Evolutionary conservation across 2,329 filamentous ascomycete species (phyloP).

Genomic region (Ceratocystis albifundus): DNA sequence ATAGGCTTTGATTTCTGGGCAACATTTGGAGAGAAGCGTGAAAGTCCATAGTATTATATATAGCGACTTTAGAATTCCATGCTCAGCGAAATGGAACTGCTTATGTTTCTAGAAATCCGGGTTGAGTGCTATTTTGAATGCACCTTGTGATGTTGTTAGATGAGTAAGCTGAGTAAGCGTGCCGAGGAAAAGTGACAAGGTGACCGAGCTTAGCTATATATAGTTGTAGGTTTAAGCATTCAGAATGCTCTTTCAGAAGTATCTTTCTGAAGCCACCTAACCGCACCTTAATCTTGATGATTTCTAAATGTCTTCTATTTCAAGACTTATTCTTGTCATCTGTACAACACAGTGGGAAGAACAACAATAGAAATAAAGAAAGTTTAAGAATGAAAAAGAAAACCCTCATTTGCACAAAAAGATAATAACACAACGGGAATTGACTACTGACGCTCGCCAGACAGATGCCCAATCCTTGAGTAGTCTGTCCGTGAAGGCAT

Average conservation of each 20-base stretch:
- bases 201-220: too few relatives aligned
- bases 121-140: background rate
- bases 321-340: background rate
- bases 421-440: background rate
- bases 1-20: slow-evolving; percentile 13
- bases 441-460: background rate
- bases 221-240: too few relatives aligned
- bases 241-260: too few relatives aligned
- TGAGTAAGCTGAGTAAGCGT: too few relatives aligned
- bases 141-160: too few relatives aligned
- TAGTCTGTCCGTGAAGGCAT: slow-evolving; percentile 15
- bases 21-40: slow-evolving; percentile 4
- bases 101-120: background rate
- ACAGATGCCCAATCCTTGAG: slow-evolving; percentile 7
- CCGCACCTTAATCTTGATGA: too few relatives aligned
- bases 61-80: slow-evolving; percentile 1
- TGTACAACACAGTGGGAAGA: background rate
- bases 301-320: too few relatives aligned
- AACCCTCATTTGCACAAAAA: background rate
- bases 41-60: slow-evolving; percentile 11
- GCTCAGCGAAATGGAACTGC: background rate
- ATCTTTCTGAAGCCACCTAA: too few relatives aligned
- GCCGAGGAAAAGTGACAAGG: too few relatives aligned
- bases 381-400: background rate
- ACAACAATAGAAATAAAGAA: background rate